Evolutionary conservation across 2,329 filamentous ascomycete species (phyloP).

Genomic region (Curvularia eragrostidis): DNA sequence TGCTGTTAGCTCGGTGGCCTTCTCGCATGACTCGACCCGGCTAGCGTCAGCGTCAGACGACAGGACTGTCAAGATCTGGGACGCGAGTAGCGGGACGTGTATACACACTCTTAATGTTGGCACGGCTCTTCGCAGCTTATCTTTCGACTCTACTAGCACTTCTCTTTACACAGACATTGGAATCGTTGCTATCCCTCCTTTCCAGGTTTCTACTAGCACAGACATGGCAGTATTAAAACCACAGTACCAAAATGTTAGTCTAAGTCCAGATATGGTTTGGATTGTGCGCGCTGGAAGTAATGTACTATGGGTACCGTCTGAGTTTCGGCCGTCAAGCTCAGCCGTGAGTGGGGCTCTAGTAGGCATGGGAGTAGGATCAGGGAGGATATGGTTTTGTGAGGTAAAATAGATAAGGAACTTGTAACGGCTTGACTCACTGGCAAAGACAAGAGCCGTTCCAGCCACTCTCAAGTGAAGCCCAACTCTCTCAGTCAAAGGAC

Average conservation of each 20-base stretch:
- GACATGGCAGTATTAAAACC: too few species aligned
- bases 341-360: constrained; percentile 23
- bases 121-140: background rate
- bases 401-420: too few species aligned
- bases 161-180: constrained; percentile 27
- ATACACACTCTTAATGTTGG: background rate
- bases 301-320: constrained; percentile 29
- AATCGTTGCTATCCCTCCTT: constrained; percentile 15
- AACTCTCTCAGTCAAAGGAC: too few species aligned
- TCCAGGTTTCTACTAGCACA: constrained; percentile 2
- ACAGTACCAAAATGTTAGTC: too few species aligned
- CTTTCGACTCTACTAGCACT: background rate
- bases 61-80: background rate
- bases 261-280: constrained; percentile 27
- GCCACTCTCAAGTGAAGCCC: too few species aligned
- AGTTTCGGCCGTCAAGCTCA: constrained; percentile 32
- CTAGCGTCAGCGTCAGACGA: too few species aligned
- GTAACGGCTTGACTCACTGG: too few species aligned
- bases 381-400: too few species aligned
- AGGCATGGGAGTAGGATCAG: too few species aligned
- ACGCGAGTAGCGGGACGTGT: background rate
- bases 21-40: background rate
- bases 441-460: too few species aligned
- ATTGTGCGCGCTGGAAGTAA: constrained; percentile 25
- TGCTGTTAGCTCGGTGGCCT: background rate